Base-by-base conservation (phyloP, 1,139 yeast genomes). In the Hemisphaericaspora xylofermentans region DNA sequence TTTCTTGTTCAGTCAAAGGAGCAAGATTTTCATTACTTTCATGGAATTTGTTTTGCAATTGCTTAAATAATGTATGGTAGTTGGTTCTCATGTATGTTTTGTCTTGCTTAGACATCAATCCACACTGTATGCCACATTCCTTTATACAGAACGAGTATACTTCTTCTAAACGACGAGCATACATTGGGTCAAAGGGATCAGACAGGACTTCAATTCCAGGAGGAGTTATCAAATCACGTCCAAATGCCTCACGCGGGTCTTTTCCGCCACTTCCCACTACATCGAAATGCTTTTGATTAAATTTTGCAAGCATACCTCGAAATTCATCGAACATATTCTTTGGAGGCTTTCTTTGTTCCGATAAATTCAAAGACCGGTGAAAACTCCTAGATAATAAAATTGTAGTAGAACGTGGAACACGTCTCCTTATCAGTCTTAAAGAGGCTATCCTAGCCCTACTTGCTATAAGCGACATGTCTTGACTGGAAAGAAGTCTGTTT, bases 1-100 rank as follows among this genome's bases (percentile, higher is more conserved):
- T 60, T 28, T 66, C 71, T 12, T 57, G 56, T 30, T 55, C 56
- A 3, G 64, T 49, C 17, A 44, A 24, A 18, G 19, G 38, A 3
- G 19, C 24, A 10, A 42, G 13, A 19, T 21, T 16, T 4, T 18
- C 26, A 24, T 40, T 17, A 15, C 38, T 19, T 4, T 27, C 25
- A 4, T 22, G 33, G 38, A 47, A 47, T 12, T 38, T 35, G 6
- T 33, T 33, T 33, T 47, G 43, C 7, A 44, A 34, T 16, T 39
- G 38, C 9, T 36, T 15, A 13, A 47, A 33, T 30, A 36, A 33
- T 2, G 33, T 41, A 9, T 40, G 43, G 15, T 15, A 14, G 7
- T 15, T 15, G 21, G 33, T 29, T 10, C 3, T 16, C 17, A 16
- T 8, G 13, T 29, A 29, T 17, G n/a, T 15, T 22, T 29, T 16